Percentiles rank a stretch among this genome's conserved stretches.
These are phyloP conservation scores for Ajuga chamaepitys DNA, from an alignment of 257 asterid species.

Conservation along the genomic window DNA sequence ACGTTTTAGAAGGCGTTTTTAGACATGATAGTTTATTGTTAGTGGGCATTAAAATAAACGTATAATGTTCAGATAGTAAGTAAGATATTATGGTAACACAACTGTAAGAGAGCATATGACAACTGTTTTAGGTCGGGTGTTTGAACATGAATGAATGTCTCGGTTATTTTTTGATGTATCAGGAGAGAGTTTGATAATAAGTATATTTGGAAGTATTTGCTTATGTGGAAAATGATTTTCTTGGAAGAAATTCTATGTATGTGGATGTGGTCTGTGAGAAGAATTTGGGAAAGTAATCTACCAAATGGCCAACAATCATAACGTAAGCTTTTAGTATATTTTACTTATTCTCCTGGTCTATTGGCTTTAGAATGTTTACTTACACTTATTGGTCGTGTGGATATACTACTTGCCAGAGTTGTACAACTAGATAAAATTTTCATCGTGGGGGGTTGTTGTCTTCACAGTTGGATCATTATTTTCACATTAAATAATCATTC, in stretches of 20 bases:
- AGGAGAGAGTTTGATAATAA: neutral
- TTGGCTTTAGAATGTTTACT: neutral
- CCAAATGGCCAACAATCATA: neutral
- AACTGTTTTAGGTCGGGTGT: neutral
- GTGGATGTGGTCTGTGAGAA: neutral
- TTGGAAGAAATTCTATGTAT: neutral
- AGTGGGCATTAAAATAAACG: too few species aligned
- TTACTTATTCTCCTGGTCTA: neutral
- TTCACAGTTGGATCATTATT: neutral
- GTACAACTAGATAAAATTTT: too few species aligned
- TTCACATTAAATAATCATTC: too few species aligned
- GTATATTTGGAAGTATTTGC: neutral
- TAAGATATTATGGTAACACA: neutral
- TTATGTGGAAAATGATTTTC: neutral
- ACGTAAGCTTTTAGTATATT: neutral
- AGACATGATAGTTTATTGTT: too few species aligned
- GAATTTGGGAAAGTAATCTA: neutral
- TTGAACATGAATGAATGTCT: neutral
- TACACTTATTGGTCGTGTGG: neutral
- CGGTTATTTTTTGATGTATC: neutral
- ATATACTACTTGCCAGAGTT: neutral
- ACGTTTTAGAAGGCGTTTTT: too few species aligned
- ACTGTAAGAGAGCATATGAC: neutral
- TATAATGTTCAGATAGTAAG: too few species aligned
- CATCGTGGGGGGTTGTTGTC: too few species aligned